Evolutionary conservation across 495 filamentous ascomycete species (phyloP), one percentile per base, ranked within the genome.

Genomic region (Talaromyces ruber): DNA sequence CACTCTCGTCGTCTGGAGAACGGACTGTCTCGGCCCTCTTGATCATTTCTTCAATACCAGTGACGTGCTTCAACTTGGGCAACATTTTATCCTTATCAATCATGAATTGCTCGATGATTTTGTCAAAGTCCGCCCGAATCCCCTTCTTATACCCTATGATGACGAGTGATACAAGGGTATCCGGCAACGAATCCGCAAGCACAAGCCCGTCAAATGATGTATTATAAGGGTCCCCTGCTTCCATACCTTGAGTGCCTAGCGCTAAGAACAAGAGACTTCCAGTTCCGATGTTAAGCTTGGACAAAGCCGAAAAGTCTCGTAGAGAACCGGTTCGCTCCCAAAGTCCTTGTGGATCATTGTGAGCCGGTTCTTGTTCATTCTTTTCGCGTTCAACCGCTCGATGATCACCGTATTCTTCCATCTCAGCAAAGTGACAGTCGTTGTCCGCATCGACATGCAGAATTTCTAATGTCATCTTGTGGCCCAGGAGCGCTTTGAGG

Each of bases 71-170:
- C 37, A 70, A 24, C 1, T 60, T 59, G 4, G 59, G 66, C 2
- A 43, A 57, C 1, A 61, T 64, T 21, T 50, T 58, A 26, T 66
- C 24, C 5, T 45, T 62, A 9, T 24, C 28, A 0, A 28, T 58
- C 30, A 67, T 45, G 29, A 73, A 60, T 3, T 51, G 30, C 54
- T 66, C 56, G 4, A 73, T 45, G 16, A 71, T 63, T 9, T 14
- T 30, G 55, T 73, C 69, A 22, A 59, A 54, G 1, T 53, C 59
- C 11, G 43, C 5, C 18, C 58, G 58, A 21, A 18, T 6, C 1
- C 67, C 66, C 25, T 52, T 70, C 26, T 70, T 45, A 18, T 71
- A 73, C 8, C 67, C 69, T 8, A 65, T 65, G 28, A 73, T 66
- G 21, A 43, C 63, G 34, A 73, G 32, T 53, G 66, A 67, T 34